Conservation (phyloP, 306 rosid genomes). For the Ormosia emarginata region DNA sequence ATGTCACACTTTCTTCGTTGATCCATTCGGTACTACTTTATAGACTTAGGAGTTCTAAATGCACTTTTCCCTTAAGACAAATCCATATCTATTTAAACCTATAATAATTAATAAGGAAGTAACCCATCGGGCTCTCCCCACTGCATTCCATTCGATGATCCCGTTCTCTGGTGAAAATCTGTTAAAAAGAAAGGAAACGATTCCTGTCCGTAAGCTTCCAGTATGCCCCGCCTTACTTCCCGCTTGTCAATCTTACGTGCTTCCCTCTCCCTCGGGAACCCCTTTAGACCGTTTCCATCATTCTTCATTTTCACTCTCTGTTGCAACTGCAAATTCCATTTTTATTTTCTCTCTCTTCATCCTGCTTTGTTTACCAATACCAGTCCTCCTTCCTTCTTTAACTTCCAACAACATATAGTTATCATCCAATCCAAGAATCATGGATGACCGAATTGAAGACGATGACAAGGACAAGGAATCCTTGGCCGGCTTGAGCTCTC, state of each 20-base stretch:
- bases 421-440: background rate
- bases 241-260: conserved; percentile 30
- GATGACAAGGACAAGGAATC: conserved; percentile 66
- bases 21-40: no score
- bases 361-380: background rate
- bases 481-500: conserved; percentile 45
- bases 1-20: no score
- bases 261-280: conserved; percentile 33
- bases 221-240: conserved; percentile 36
- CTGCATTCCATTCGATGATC: no score
- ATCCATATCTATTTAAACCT: no score
- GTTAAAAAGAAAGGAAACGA: background rate
- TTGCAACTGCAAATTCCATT: conserved; percentile 4
- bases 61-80: no score
- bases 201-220: conserved; percentile 38
- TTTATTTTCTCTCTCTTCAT: conserved; percentile 2
- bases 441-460: conserved; percentile 70
- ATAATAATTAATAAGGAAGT: no score
- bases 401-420: background rate
- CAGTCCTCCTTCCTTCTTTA: background rate
- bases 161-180: background rate
- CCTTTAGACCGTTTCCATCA: conserved; percentile 32
- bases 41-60: no score
- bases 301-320: conserved; percentile 14
- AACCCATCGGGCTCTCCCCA: no score